Percentiles rank a stretch among this genome's conserved stretches.
Conservation (phyloP, 75 land plant genomes). For the Selaginella tamariscina region DNA sequence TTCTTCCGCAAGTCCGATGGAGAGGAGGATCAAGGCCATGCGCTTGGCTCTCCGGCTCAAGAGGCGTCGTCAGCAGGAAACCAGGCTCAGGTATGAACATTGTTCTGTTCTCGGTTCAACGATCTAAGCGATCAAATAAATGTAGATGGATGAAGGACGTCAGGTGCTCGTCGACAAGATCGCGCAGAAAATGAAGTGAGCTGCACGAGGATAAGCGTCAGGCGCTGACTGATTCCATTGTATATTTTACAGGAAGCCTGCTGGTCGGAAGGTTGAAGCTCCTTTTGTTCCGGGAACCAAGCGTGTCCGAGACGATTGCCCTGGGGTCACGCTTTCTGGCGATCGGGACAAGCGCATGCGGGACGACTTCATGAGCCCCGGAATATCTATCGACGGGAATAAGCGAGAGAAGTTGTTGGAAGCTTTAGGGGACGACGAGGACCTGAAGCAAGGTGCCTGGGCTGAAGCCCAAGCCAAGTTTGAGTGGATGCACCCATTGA, state of each 20-base stretch:
- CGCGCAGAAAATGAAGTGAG: not conserved
- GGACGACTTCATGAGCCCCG: not conserved
- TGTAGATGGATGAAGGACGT: slow-evolving; percentile 4
- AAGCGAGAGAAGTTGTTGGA: slow-evolving; percentile 46
- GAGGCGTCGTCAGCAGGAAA: too few species aligned
- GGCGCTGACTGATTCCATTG: not conserved
- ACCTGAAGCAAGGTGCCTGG: slow-evolving; percentile 24
- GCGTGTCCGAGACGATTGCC: slow-evolving; percentile 43
- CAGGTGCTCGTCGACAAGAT: slow-evolving; percentile 3
- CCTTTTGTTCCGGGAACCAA: slow-evolving; percentile 54
- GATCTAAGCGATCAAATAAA: not conserved
- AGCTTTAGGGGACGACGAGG: slow-evolving; percentile 25
- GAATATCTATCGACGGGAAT: slow-evolving; percentile 12
- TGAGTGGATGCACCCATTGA: slow-evolving; percentile 66
- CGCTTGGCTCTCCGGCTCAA: too few species aligned
- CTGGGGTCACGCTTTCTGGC: not conserved
- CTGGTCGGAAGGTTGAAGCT: slow-evolving; percentile 42
- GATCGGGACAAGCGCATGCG: not conserved
- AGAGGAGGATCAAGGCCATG: slow-evolving; percentile 1
- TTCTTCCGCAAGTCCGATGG: slow-evolving; percentile 14
- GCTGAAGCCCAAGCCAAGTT: slow-evolving; percentile 51
- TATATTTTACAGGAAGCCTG: not conserved
- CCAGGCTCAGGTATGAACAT: not conserved
- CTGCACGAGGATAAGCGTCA: not conserved
- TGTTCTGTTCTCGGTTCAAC: not conserved